Evolutionary conservation across 164 flowering plant genomes (phyloP), one percentile per base, ranked within the genome.

Genomic region (Hamamelis virginiana): DNA sequence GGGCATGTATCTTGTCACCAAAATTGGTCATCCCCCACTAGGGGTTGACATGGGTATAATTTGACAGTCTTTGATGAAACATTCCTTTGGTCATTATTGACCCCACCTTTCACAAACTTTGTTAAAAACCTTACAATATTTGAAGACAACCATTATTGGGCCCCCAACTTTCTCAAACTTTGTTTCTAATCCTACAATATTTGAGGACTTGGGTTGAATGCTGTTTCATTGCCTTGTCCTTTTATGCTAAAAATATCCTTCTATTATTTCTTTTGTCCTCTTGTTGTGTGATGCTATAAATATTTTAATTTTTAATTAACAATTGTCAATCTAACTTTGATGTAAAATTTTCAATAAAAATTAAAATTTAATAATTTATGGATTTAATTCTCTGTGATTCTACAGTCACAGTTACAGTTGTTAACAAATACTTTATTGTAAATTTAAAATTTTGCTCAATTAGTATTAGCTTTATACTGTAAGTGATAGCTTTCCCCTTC

Each of bases 41-140:
- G 73, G 78, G 71, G 79, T 82, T 79, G 82, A 82, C 81, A 79
- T 71, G 75, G 76, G 59, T 67, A 46, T 44, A 8, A 15, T 69
- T 82, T 79, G 81, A 79, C 82, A 66, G 72, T 58, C 62, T 74
- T 55, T 56, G 63, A 70, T 69, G 70, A 75, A 72, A 75, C 78
- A 72, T 78, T 66, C 66, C 75, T 72, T 62, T 41, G 23, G 52
- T 48, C 69, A 57, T 65, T 28, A 47, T 44, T 64, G 71, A 72
- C 38, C 41, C 68, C 72, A 76, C 38, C 19, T 52, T 59, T 16
- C 69, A 47, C 23, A 45, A 44, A 33, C 61, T 60, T 23, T 3
- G 23, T 57, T 23, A 23, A 3, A 5, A 14, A 58, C 14, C 10
- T 1, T 55, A 15, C 26, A 15, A 52, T 8, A 1, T 52, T n/a